Conservation (phyloP, 176 grass and related monocot genomes). For the Cenchrus americanus region DNA sequence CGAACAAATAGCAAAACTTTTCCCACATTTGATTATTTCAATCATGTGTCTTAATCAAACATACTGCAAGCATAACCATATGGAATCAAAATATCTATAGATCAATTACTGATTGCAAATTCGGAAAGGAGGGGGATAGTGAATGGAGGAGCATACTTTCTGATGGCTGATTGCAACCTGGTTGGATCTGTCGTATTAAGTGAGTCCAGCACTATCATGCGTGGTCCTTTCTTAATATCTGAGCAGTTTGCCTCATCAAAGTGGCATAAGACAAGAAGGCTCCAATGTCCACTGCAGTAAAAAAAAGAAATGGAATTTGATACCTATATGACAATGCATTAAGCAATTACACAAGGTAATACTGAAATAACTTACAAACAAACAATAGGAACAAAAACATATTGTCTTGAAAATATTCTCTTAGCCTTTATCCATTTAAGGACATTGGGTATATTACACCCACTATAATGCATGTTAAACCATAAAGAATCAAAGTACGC, state of each 20-base stretch:
- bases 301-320: not conserved
- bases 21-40: not conserved
- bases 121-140: not conserved
- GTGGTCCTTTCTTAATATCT: slow-evolving; percentile 59
- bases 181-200: slow-evolving; percentile 61
- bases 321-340: not conserved
- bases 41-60: slow-evolving; percentile 9
- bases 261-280: slow-evolving; percentile 90
- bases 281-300: slow-evolving; percentile 83
- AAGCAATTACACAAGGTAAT: slow-evolving; percentile 21
- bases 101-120: slow-evolving; percentile 29
- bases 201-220: slow-evolving; percentile 93
- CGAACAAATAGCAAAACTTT: not conserved
- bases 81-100: not conserved
- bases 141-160: slow-evolving; percentile 47
- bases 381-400: slow-evolving; percentile 90
- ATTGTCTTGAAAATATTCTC: slow-evolving; percentile 80
- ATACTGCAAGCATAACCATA: not conserved
- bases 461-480: slow-evolving; percentile 75
- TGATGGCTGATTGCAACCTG: slow-evolving; percentile 62
- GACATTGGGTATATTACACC: slow-evolving; percentile 55
- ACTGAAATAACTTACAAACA: slow-evolving; percentile 60
- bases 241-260: slow-evolving; percentile 59
- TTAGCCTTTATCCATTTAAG: slow-evolving; percentile 86
- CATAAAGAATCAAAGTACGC: slow-evolving; percentile 90